Conservation (phyloP, 1,284 basidiomycete genomes). For the Fomitopsis schrenkii region DNA sequence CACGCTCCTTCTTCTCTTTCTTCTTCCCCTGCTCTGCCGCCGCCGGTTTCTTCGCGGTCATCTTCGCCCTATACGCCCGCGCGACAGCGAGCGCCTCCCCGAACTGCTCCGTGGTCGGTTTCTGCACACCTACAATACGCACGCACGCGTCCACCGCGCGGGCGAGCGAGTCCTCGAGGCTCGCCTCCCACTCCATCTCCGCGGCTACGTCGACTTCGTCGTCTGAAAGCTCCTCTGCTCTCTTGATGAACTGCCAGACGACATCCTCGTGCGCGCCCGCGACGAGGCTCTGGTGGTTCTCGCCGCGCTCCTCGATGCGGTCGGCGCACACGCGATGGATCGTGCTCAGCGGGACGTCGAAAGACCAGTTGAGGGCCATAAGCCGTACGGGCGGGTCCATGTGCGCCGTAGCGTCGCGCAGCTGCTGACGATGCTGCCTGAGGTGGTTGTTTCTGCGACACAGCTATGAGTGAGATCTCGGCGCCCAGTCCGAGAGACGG, state of each 20-base stretch:
- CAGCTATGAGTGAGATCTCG: not conserved
- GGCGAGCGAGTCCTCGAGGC: slow-evolving; percentile 50
- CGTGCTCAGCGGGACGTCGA: slow-evolving; percentile 48
- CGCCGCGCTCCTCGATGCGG: slow-evolving; percentile 71
- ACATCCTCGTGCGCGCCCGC: slow-evolving; percentile 79
- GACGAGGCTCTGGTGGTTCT: slow-evolving; percentile 80
- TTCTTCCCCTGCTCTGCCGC: slow-evolving; percentile 30
- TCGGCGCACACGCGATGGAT: slow-evolving; percentile 76
- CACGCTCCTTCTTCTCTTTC: slow-evolving; percentile 28
- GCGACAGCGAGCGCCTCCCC: slow-evolving; percentile 55
- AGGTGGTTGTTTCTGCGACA: slow-evolving; percentile 82
- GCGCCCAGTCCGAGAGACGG: not conserved
- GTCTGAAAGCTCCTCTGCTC: slow-evolving; percentile 62
- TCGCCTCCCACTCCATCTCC: slow-evolving; percentile 57
- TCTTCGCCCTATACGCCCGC: slow-evolving; percentile 42
- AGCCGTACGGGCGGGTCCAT: slow-evolving; percentile 56
- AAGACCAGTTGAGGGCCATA: slow-evolving; percentile 77
- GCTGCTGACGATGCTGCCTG: slow-evolving; percentile 65
- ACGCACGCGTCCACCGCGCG: slow-evolving; percentile 61
- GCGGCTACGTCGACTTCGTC: slow-evolving; percentile 64
- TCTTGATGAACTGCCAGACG: slow-evolving; percentile 75
- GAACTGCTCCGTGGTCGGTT: slow-evolving; percentile 55
- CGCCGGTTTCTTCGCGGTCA: slow-evolving; percentile 27
- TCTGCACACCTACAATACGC: slow-evolving; percentile 42
- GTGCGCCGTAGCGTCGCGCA: slow-evolving; percentile 51